A percentile compares a stretch with the other conserved stretches of the same genome.
Conservation (phyloP, 768 basidiomycete genomes). For the Mrakia blollopis region DNA sequence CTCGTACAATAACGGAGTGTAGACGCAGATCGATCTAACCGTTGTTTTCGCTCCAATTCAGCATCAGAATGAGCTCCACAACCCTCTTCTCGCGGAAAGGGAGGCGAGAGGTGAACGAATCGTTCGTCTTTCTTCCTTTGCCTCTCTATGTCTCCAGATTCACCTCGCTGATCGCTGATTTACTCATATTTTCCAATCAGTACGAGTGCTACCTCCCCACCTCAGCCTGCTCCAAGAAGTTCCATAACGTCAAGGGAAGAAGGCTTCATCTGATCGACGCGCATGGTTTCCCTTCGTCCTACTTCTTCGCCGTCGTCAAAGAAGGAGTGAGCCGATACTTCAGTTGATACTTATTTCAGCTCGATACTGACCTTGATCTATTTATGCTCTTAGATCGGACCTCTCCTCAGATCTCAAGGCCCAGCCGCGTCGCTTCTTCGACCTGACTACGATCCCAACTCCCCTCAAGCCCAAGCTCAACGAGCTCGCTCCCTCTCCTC, state of each 20-base stretch:
- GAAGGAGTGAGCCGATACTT: background rate
- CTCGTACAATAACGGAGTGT: background rate
- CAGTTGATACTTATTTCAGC: no score
- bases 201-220: slow-evolving; percentile 21
- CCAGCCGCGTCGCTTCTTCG: slow-evolving; percentile 8
- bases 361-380: no score
- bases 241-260: background rate
- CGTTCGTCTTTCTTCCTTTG: background rate
- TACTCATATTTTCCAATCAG: background rate
- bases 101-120: slow-evolving; percentile 14
- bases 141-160: background rate
- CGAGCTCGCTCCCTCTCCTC: background rate
- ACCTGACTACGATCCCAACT: background rate
- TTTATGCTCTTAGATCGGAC: background rate
- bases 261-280: slow-evolving; percentile 19
- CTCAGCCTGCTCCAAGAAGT: slow-evolving; percentile 3
- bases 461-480: background rate
- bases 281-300: slow-evolving; percentile 6
- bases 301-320: slow-evolving; percentile 23
- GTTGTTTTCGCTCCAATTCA: background rate
- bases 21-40: background rate
- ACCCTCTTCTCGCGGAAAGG: slow-evolving; percentile 3
- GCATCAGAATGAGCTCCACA: slow-evolving; percentile 23
- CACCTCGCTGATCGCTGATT: background rate
- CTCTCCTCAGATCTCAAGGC: background rate